A percentile compares a stretch with the other conserved stretches of the same genome.
phyloP scores from a whole-genome alignment of 306 rosid genomes.

The Rosa chinensis region DNA sequence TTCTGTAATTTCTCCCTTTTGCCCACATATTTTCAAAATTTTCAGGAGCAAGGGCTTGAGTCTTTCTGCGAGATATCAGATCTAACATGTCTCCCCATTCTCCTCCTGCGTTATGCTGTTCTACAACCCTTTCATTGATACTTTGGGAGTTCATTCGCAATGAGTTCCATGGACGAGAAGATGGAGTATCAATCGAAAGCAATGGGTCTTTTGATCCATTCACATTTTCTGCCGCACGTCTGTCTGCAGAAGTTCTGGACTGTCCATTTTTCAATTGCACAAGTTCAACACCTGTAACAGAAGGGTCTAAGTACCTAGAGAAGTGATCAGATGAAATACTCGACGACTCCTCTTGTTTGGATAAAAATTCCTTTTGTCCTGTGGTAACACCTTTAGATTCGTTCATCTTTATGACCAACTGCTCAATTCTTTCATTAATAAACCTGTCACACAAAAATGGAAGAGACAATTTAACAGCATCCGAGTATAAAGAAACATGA shows the following conservation, averaged over 20 bases:
- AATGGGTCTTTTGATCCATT: conserved; percentile 74
- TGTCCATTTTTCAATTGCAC: conserved; percentile 66
- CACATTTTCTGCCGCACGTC: conserved; percentile 34
- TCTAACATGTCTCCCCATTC: conserved; percentile 97
- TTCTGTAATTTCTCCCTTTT: conserved; percentile 75
- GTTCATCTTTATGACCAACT: conserved; percentile 61
- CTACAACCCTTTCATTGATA: conserved; percentile 48
- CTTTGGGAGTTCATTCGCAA: conserved; percentile 46
- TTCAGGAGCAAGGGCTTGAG: conserved; percentile 92
- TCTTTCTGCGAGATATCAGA: conserved; percentile 77
- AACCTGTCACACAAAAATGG: conserved; percentile 62
- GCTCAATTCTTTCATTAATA: conserved; percentile 89
- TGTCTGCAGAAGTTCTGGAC: conserved; percentile 38
- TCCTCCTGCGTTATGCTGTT: conserved; percentile 55
- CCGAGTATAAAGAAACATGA: conserved; percentile 17
- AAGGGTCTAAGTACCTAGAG: conserved; percentile 68
- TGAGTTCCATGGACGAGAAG: conserved; percentile 75
- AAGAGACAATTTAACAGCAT: conserved; percentile 30
- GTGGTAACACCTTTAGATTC: conserved; percentile 50
- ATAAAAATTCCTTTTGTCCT: conserved; percentile 41
- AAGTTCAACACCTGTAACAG: conserved; percentile 90
- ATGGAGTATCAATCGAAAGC: conserved; percentile 68
- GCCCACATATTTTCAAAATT: conserved; percentile 94
- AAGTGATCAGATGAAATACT: conserved; percentile 59
- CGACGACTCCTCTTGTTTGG: conserved; percentile 51